Evolutionary conservation across 2,329 filamentous ascomycete species (phyloP), one percentile per base, ranked within the genome.

Genomic region (Xylariaceae sp.): DNA sequence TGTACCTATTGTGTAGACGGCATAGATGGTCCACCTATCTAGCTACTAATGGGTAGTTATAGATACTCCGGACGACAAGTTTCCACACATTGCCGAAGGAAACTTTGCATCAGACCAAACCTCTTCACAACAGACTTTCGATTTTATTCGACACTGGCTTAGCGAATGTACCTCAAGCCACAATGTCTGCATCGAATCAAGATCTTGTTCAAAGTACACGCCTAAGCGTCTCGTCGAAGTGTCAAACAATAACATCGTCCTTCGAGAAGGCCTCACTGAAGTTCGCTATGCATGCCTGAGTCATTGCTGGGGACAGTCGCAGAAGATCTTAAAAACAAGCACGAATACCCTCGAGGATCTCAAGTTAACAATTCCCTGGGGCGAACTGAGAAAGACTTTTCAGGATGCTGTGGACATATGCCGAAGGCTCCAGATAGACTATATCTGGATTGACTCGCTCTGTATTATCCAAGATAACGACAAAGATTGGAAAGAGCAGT

Each of bases 301-400:
- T 15, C 53, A 55, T 42, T 55, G 53, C 43, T 53, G 50, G 50
- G 53, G 50, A 6, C 44, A 42, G 39, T 44, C 42, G 11, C 45
- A 51, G 36, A 44, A 42, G 12, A 49, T 40, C 3, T 45, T 44
- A 12, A 53, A 47, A 10, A 49, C 48, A 10, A 47, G 48, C 17
- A 38, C 35, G 4, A 30, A 36, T 12, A 55, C 44, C 17, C 42
- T 53, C 11, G n/a, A 48, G 2, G 35, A 42, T 6, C 48, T 53
- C 27, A 50, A 48, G 18, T 30, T 40, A 30, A 45, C 39, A 0
- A 44, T 53, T 6, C 48, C 45, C 14, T 48, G 39, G 39, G 4
- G 10, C 10, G 48, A 15, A 18, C 12, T 53, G 11, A 53, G 48
- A 10, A 42, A 19, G 18, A 56, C 46, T 2, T 56, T 52, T 15